Base-by-base conservation (phyloP, 2,329 filamentous ascomycete genomes). In the Aspergillus eucalypticola region DNA sequence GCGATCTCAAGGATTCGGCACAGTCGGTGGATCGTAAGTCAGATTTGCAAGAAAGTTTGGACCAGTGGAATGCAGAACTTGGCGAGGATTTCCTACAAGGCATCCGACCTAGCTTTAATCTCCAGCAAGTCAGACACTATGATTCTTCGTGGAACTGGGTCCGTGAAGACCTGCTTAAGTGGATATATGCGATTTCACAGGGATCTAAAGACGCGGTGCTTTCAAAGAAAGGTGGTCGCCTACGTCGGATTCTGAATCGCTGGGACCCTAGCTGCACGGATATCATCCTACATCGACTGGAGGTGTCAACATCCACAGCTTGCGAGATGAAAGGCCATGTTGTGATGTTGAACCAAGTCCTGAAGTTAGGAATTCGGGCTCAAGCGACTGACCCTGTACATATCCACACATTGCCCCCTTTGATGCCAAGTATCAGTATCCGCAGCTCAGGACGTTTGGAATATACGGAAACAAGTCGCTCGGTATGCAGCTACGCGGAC, bases 121-220 rank as follows among this genome's bases (percentile, higher is more conserved):
- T 56, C 13, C 53, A 48, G 0, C 72, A 75, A 46, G 59, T 58
- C 15, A 68, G 75, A 1, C 46, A 56, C 3, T 78, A 72, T 60
- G 64, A 75, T 42, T 77, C 73, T 2, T 73, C 63, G 56, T 78
- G 75, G 75, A 77, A 76, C 54, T 76, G 73, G 73, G 71, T 58
- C 2, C 56, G 66, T 0, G 67, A 75, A 57, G 72, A 73, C 2
- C 57, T 67, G 21, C 46, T 66, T 10, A 50, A 51, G 8, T 60
- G 62, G 50, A 25, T 64, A 17, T 52, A 56, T 7, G 54, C 60
- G 8, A 21, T 58, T 8, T 54, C 13, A 1, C 23, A 58, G 10
- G 19, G 32, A 8, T 42, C 52, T 27, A 41, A 29, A 1, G 44
- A 54, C 21, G 35, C 19, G 2, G 23, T 15, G 10, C 21, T 42